These are phyloP conservation scores for Aspergillus costaricaensis DNA, from an alignment of 2,329 filamentous ascomycete species.

Conservation along the genomic window DNA sequence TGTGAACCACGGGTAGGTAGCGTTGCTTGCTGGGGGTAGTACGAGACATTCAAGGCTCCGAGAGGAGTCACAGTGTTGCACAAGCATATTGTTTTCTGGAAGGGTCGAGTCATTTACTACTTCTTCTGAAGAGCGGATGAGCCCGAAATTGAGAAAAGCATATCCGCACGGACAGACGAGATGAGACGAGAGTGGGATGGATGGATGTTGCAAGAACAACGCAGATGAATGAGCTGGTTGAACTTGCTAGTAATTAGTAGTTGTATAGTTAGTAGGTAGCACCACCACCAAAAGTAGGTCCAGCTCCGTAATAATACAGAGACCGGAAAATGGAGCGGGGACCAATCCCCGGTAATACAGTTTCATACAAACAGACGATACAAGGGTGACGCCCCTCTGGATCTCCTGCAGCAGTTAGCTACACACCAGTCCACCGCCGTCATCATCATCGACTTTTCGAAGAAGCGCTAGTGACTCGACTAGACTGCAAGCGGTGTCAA, in stretches of 20 bases:
- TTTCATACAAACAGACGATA: not conserved
- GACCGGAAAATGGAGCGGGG: not conserved
- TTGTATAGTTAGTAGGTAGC: no score
- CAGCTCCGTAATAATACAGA: not conserved
- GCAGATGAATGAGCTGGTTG: not conserved
- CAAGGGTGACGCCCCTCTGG: conserved; percentile 11
- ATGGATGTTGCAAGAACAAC: conserved; percentile 14
- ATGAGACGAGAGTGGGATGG: not conserved
- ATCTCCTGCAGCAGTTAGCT: conserved; percentile 10
- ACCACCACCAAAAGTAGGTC: not conserved
- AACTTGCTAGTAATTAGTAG: not conserved
- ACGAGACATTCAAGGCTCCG: not conserved
- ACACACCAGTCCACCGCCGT: conserved; percentile 5
- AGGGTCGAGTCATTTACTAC: not conserved
- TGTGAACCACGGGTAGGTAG: not conserved
- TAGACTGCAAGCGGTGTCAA: conserved; percentile 19
- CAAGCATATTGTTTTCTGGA: not conserved
- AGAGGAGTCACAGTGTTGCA: not conserved
- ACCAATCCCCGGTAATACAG: not conserved
- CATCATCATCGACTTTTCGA: conserved; percentile 12
- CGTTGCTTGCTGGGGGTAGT: not conserved
- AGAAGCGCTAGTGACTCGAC: conserved; percentile 16
- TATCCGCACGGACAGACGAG: not conserved
- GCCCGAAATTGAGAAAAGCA: not conserved
- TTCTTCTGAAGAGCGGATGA: not conserved